Evolutionary conservation across 2,329 filamentous ascomycete species (phyloP).

Genomic region (Penicillium sp.): DNA sequence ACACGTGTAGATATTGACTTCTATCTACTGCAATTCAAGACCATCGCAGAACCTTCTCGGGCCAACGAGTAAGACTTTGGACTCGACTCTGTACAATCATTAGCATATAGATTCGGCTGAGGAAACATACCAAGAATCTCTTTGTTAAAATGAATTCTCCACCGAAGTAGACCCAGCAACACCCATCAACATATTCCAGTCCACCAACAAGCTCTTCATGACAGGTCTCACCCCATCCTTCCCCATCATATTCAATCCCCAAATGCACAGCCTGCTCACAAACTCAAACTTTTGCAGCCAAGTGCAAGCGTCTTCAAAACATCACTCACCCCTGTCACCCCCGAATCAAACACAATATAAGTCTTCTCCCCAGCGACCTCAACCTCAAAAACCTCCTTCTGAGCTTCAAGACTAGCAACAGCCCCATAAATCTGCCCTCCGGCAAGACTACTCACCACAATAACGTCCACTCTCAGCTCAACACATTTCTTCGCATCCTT

Average conservation of each 20-base stretch:
- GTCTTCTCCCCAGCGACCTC: constrained; percentile 50
- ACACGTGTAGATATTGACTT: neutral
- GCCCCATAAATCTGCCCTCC: constrained; percentile 64
- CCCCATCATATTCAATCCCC: constrained; percentile 59
- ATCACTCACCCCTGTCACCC: constrained; percentile 56
- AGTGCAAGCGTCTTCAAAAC: constrained; percentile 61
- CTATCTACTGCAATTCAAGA: neutral
- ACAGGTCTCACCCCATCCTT: constrained; percentile 62
- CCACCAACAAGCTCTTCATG: constrained; percentile 60
- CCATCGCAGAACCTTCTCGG: constrained; percentile 28
- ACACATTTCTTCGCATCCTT: constrained; percentile 62
- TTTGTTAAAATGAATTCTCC: constrained; percentile 51
- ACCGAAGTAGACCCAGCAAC: constrained; percentile 56
- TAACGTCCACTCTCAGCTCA: constrained; percentile 62
- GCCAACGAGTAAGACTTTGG: constrained; percentile 43
- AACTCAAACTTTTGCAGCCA: constrained; percentile 63
- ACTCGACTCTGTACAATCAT: constrained; percentile 35
- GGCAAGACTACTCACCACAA: constrained; percentile 70
- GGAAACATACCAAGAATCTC: constrained; percentile 32
- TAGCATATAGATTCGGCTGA: neutral
- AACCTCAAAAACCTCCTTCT: constrained; percentile 57
- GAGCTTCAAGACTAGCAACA: constrained; percentile 57
- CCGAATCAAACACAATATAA: constrained; percentile 61
- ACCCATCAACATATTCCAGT: constrained; percentile 62
- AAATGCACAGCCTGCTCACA: constrained; percentile 61